Base-by-base conservation (phyloP, 352 stramenopile species). In the Thalassiosira delicatula region DNA sequence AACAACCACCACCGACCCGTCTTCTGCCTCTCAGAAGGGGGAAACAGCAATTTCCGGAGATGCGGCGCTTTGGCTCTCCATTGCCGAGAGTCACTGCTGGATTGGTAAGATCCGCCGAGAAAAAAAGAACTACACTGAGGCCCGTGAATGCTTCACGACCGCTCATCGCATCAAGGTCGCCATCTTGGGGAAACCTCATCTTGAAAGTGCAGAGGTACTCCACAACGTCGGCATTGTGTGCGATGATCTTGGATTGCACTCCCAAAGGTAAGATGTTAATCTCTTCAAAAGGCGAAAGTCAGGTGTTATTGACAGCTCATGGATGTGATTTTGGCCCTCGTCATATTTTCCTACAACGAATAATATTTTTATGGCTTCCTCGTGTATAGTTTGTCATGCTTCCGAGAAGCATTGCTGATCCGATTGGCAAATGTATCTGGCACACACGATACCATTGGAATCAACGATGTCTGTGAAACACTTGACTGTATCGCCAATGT, bases 21-120 rank as follows among this genome's bases (percentile, higher is more conserved):
- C n/a, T n/a, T n/a, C n/a, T n/a, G n/a, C n/a, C n/a, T n/a, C n/a
- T n/a, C n/a, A n/a, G n/a, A n/a, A n/a, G n/a, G n/a, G n/a, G n/a
- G n/a, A n/a, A n/a, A n/a, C n/a, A n/a, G n/a, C n/a, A n/a, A n/a
- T n/a, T n/a, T n/a, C n/a, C n/a, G n/a, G n/a, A n/a, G n/a, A n/a
- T n/a, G n/a, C n/a, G n/a, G n/a, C n/a, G n/a, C n/a, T n/a, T n/a
- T n/a, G n/a, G n/a, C 61, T 89, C 33, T 71, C 62, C 19, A 67
- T 90, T 53, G 81, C 81, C 12, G 73, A 88, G 40, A 84, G 67
- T 30, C 57, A 85, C 25, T 88, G 79, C 33, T 84, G 81, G 67
- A 78, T 90, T 51, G 84, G 84, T 12, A 90, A 88, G 53, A 75
- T 88, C 30, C 65, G 86, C 25, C 49, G 81, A 54, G 81, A 87